Evolutionary conservation across 805 yeast species (phyloP), one percentile per base, ranked within the genome.

Genomic region (Metschnikowia dekortorum): DNA sequence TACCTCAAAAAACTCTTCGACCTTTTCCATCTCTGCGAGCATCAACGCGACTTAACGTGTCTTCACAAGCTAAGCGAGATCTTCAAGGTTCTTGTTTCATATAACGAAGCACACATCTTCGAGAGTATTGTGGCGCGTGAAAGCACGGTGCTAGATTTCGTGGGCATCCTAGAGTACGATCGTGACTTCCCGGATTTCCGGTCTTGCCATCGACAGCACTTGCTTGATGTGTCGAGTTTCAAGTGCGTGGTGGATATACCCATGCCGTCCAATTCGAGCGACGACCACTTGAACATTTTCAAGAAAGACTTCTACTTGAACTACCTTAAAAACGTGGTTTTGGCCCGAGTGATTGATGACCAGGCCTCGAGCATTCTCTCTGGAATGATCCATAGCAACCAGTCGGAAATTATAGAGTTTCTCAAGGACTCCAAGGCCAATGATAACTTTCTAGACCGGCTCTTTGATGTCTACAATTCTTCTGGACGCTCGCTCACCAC

Each of bases 151-250:
- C 42, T 64, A 59, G 86, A 87, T 1, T 69, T 89, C 3, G 78
- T 85, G 10, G 96, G 96, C 0, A 85, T 89, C 10, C 68, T 92
- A 43, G 99, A 94, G 65, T 72, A 89, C 65, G 97, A 94, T 64
- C 87, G 94, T 0, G 96, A 88, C 50, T 89, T 79, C 60, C 96
- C 97, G 1, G 75, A 75, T 11, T 76, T 77, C 55, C 90, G 89
- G 65, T 89, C 96, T 4, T 85, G 88, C 58, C 89, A 88, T 68
- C 72, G 97, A 47, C 81, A 80, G 22, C 85, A 80, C 61, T 64
- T 89, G 32, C 61, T 63, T 3, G 77, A 82, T 53, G 81, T 81
- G 42, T 68, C 84, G 6, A 74, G 75, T 38, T 85, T 87, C 68
- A 85, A 85, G 63, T 85, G 85, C 56, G 87, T 90, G 3, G 69